Evolutionary conservation across 306 rosid species (phyloP).

Genomic region (Fragaria ananassa): DNA sequence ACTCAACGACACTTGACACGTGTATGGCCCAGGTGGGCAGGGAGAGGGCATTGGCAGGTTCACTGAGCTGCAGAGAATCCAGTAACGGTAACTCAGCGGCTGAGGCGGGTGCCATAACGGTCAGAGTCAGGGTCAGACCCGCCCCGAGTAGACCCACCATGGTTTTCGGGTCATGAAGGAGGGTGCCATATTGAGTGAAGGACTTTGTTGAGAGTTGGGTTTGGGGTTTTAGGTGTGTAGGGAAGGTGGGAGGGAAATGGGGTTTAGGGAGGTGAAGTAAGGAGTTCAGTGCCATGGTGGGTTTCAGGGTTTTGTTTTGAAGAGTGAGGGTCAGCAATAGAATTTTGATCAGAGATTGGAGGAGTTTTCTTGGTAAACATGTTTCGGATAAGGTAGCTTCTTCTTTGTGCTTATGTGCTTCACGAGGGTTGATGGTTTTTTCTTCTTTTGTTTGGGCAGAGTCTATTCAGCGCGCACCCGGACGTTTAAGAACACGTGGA

Average conservation of each 20-base stretch:
- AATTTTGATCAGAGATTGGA: background rate
- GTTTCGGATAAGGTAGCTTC: background rate
- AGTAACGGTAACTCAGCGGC: constrained; percentile 40
- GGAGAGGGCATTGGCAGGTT: constrained; percentile 89
- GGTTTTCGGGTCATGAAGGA: constrained; percentile 15
- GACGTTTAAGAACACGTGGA: no score
- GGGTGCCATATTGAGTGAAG: constrained; percentile 1
- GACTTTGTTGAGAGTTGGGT: constrained; percentile 12
- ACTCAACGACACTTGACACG: constrained; percentile 83
- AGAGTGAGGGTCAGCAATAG: background rate
- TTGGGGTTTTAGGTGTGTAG: background rate
- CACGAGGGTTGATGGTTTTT: no score
- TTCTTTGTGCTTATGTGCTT: background rate
- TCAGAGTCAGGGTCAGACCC: constrained; percentile 44
- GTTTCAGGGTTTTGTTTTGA: background rate
- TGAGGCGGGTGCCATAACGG: constrained; percentile 49
- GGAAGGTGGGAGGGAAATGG: constrained; percentile 17
- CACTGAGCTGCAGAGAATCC: constrained; percentile 48
- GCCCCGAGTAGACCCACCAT: constrained; percentile 43
- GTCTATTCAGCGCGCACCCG: no score
- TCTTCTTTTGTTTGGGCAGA: no score
- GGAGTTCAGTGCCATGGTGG: constrained; percentile 40
- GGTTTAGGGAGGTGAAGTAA: constrained; percentile 30
- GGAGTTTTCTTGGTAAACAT: background rate
- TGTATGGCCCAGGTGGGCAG: constrained; percentile 95